Evolutionary conservation across 1,139 yeast genomes (phyloP), one percentile per base, ranked within the genome.

Genomic region (Suhomyces panamericanus): DNA sequence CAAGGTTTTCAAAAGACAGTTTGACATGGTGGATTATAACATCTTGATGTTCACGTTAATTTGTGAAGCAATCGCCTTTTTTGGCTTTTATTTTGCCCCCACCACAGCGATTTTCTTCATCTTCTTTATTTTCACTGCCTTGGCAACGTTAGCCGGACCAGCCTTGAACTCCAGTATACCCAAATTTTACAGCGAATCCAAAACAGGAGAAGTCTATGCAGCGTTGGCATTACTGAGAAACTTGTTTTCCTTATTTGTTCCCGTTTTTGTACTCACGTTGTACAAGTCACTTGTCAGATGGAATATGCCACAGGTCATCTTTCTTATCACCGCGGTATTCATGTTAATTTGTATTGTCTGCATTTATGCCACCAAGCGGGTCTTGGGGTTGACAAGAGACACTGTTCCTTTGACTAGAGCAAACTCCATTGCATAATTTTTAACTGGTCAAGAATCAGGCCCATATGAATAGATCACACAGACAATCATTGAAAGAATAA

Each of bases 1-100:
- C 40, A 66, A 65, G 24, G 56, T 64, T 11, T 59, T 82, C 45
- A 67, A 64, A 39, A 53, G 57, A 14, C 58, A 71, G 26, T 60
- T 85, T 20, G 95, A 87, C 60, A 58, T 63, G 48, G 66, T 81
- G 29, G 95, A 86, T 60, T 65, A 72, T 44, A 46, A 70, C 3
- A 65, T 79, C 49, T 50, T 62, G 6, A 37, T 56, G 22, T 33
- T 62, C 9, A 75, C 70, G 2, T 50, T 66, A 26, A 16, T 49
- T 2, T 62, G 70, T 42, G 84, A 81, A 40, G 46, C 70, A 0
- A 1, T 76, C 0, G 81, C 81, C 1, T 67, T 78, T 29, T 27
- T 69, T 0, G 49, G 73, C 4, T 31, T 46, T n/a, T 42, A 32
- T 30, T 41, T 45, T 13, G 44, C 44, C 2, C 28, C 20, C 8